Evolutionary conservation across 176 grass and related monocot species (phyloP), one percentile per base, ranked within the genome.

Genomic region (Zea mays): DNA sequence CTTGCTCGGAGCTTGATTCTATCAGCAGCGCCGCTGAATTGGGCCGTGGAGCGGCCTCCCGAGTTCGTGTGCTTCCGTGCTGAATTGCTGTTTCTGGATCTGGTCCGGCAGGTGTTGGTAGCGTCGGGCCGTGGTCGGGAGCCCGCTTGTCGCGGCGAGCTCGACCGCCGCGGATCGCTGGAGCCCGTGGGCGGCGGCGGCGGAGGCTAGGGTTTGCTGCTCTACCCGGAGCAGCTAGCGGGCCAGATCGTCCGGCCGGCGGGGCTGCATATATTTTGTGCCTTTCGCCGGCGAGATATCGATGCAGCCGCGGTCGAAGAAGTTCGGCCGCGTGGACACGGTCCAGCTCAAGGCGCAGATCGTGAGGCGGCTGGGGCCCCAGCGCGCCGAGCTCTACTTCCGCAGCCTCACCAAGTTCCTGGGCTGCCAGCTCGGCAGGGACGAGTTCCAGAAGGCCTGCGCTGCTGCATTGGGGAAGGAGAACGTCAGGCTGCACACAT

Each of bases 401-500:
- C 49, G 67, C 58, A 4, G 83, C 81, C 72, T 96, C 8, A 83
- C 62, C 47, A 81, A 71, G 76, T 90, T 90, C 74, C 61, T 96
- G 16, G 41, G 52, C 27, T 71, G 72, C 6, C 86, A 88, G 77
- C 77, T 96, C 3, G 79, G 56, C 71, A 90, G 90, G 87, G 67
- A 12, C 10, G 82, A 96, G 41, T 90, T 96, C 34, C 80, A 90
- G 37, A 96, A 73, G 85, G 48, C 78, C 70, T 96, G 84, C n/a
- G 59, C 75, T n/a, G 75, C 38, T 15, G 68, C 83, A 20, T 62
- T 96, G 56, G 93, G 93, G 41, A 76, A 84, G 62, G 93, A 88
- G 65, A 92, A 92, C 79, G 78, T 92, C 19, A 69, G 40, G 74
- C 84, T 92, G 62, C 90, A 92, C 71, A 96, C 92, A n/a, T 35